Evolutionary conservation across 768 basidiomycete genomes (phyloP).

Genomic region (Lactarius trivialis): DNA sequence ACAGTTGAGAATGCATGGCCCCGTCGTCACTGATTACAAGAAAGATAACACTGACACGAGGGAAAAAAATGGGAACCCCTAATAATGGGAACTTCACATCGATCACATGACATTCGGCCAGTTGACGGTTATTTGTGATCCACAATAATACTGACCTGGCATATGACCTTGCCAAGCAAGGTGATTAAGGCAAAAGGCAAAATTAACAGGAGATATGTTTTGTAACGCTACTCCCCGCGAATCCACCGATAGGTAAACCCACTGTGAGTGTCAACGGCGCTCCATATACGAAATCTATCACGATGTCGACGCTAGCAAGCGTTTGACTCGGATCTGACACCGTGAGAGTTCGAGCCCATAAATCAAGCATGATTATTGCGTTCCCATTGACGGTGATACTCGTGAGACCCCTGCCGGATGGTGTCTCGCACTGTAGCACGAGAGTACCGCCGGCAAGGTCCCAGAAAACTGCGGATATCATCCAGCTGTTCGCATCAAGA

Average conservation of each 20-base stretch:
- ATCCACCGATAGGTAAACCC: slow-evolving; percentile 37
- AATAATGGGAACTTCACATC: no score
- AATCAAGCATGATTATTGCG: slow-evolving; percentile 38
- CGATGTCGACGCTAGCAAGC: slow-evolving; percentile 33
- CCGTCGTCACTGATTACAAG: no score
- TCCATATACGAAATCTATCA: slow-evolving; percentile 27
- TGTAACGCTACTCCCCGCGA: slow-evolving; percentile 45
- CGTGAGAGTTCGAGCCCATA: slow-evolving; percentile 39
- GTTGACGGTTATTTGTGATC: no score
- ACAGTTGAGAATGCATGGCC: slow-evolving; percentile 38
- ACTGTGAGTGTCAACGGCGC: slow-evolving; percentile 32
- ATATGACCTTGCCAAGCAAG: no score
- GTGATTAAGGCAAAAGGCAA: no score
- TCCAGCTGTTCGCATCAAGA: slow-evolving; percentile 37
- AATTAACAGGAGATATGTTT: slow-evolving; percentile 5
- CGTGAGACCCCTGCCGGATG: slow-evolving; percentile 29
- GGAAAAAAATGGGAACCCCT: no score
- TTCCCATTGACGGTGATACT: slow-evolving; percentile 37
- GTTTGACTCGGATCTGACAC: slow-evolving; percentile 65
- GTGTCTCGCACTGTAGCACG: slow-evolving; percentile 28
- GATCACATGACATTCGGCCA: no score
- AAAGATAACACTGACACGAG: no score
- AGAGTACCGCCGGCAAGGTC: slow-evolving; percentile 38
- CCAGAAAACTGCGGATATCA: slow-evolving; percentile 55
- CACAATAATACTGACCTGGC: no score